These are phyloP conservation scores for Alternaria gansuensis DNA, from an alignment of 2,329 filamentous ascomycete genomes.

Conservation along the genomic window DNA sequence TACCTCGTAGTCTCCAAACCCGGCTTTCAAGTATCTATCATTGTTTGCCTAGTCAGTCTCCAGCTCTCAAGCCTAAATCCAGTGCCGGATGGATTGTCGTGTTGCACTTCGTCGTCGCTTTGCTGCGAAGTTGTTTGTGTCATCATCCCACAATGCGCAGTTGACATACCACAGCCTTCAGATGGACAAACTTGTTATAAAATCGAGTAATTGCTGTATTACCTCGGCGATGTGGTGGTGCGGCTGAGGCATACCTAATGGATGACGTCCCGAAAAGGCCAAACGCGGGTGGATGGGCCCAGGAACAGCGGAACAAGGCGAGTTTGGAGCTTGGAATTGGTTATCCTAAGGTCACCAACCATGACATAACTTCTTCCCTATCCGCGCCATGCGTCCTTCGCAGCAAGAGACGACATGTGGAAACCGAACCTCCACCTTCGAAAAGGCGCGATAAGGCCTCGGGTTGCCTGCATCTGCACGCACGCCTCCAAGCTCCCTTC, in stretches of 20 bases:
- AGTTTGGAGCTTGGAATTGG: constrained; percentile 30
- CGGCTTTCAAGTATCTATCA: too few relatives aligned
- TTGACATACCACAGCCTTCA: neutral
- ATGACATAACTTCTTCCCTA: constrained; percentile 44
- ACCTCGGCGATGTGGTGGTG: neutral
- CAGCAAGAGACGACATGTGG: constrained; percentile 51
- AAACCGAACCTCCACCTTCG: constrained; percentile 43
- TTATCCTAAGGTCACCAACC: constrained; percentile 27
- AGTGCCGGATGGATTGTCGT: neutral
- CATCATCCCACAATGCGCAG: neutral
- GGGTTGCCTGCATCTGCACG: constrained; percentile 30
- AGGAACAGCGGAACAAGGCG: constrained; percentile 33
- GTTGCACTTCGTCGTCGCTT: neutral
- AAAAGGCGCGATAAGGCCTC: constrained; percentile 39
- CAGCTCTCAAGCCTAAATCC: neutral
- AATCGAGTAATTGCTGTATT: neutral
- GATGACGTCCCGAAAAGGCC: constrained; percentile 25
- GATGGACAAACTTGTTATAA: neutral
- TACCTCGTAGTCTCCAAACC: neutral
- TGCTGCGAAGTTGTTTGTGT: neutral
- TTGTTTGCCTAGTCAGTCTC: too few relatives aligned
- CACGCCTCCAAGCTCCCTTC: constrained; percentile 18
- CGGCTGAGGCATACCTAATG: constrained; percentile 23
- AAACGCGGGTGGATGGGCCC: constrained; percentile 21
- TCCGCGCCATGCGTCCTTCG: constrained; percentile 48